Conservation (phyloP, 1,284 basidiomycete genomes). For the Wallemia mellicola region DNA sequence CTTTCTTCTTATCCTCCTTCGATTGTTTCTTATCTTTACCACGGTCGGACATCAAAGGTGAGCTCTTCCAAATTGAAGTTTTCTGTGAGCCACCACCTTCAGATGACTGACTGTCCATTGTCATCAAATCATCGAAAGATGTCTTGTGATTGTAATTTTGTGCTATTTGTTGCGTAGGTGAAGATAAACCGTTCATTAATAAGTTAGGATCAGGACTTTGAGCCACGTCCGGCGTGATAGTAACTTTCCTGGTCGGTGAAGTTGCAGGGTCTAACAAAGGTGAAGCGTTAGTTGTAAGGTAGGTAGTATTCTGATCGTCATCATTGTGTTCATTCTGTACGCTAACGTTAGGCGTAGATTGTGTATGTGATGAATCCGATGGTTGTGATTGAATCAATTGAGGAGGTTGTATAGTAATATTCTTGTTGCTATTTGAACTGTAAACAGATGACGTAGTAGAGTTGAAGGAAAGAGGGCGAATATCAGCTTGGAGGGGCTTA, state of each 20-base stretch:
- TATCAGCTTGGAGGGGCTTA: neutral
- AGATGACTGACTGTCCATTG: neutral
- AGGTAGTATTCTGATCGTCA: neutral
- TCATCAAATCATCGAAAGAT: slow-evolving; percentile 9
- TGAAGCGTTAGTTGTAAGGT: neutral
- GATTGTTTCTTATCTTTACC: slow-evolving; percentile 25
- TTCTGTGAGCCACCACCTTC: slow-evolving; percentile 9
- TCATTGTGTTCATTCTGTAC: neutral
- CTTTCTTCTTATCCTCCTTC: slow-evolving; percentile 25
- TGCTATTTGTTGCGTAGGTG: slow-evolving; percentile 22
- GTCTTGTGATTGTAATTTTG: slow-evolving; percentile 9
- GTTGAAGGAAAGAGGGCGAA: neutral
- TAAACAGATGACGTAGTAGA: neutral
- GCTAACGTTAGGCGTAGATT: neutral
- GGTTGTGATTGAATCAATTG: neutral
- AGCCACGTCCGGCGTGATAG: neutral
- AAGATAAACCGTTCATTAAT: slow-evolving; percentile 16
- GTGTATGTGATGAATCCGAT: neutral
- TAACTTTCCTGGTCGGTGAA: neutral
- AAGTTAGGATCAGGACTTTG: slow-evolving; percentile 20
- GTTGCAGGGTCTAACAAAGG: neutral
- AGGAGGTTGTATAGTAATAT: neutral
- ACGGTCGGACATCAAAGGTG: slow-evolving; percentile 9
- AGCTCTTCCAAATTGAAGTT: slow-evolving; percentile 10
- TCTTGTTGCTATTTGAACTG: neutral